Evolutionary conservation across 441 rosid genomes (phyloP).

Genomic region (Arabidopsis lyrata): DNA sequence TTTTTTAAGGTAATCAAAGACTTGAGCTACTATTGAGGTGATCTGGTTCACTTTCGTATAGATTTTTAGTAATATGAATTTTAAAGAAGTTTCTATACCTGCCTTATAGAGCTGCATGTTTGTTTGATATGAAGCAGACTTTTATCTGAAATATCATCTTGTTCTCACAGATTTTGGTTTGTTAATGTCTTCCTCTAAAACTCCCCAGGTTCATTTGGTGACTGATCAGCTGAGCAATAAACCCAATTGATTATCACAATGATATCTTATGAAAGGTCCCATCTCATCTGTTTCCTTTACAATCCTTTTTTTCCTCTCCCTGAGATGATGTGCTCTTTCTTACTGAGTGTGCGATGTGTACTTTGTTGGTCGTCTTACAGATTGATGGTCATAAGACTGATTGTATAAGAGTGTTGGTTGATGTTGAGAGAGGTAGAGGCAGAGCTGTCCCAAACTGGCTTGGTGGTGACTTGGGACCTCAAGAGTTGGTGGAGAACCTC

Average conservation of each 20-base stretch:
- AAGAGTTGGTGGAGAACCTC: conserved; percentile 96
- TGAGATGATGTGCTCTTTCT: too few species aligned
- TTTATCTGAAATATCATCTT: too few species aligned
- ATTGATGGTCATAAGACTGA: conserved; percentile 95
- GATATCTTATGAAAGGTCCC: conserved; percentile 66
- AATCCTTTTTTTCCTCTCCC: too few species aligned
- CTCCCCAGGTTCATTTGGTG: conserved; percentile 76
- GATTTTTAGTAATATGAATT: too few species aligned
- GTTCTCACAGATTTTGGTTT: conserved; percentile 36
- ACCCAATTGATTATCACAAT: conserved; percentile 62
- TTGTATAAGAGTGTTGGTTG: conserved; percentile 95
- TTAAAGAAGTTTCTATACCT: too few species aligned
- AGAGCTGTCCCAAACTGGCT: conserved; percentile 98
- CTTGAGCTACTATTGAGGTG: too few species aligned
- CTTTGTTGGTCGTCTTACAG: conserved; percentile 45
- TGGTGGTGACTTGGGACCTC: conserved; percentile 54
- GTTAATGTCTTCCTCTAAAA: conserved; percentile 46
- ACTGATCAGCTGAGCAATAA: conserved; percentile 75
- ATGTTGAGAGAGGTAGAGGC: conserved; percentile 97
- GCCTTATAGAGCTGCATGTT: too few species aligned
- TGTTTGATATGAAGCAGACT: too few species aligned
- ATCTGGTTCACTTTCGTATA: too few species aligned
- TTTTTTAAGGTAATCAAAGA: background rate
- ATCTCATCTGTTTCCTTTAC: too few species aligned
- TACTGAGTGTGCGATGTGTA: conserved; percentile 34